Evolutionary conservation across 768 basidiomycete species (phyloP).

Genomic region (Dentipellis fragilis): DNA sequence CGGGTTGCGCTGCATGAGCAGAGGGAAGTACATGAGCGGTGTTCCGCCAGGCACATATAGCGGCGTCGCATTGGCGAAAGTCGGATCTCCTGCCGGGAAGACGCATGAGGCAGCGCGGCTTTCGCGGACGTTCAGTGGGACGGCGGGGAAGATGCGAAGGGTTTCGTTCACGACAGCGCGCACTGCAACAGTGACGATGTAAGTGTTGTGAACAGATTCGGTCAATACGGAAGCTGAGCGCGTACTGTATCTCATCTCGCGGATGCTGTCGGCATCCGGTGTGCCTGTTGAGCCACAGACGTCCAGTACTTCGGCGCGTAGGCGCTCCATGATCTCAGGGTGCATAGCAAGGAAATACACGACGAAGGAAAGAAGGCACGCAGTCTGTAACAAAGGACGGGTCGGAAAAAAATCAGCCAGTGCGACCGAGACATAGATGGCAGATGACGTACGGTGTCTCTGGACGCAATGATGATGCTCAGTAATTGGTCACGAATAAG

Average conservation of each 20-base stretch:
- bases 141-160: conserved; percentile 11
- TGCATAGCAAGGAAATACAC: conserved; percentile 24
- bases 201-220: not conserved
- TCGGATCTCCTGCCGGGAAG: conserved; percentile 13
- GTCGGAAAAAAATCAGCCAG: not conserved
- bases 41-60: conserved; percentile 11
- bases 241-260: conserved; percentile 23
- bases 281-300: conserved; percentile 18
- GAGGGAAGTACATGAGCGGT: conserved; percentile 18
- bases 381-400: conserved; percentile 13
- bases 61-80: conserved; percentile 8
- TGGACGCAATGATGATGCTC: conserved; percentile 13
- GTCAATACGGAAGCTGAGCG: not conserved
- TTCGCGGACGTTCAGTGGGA: conserved; percentile 8
- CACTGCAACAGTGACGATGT: conserved; percentile 4
- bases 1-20: conserved; percentile 27
- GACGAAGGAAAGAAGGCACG: conserved; percentile 22
- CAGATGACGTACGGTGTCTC: conserved; percentile 13
- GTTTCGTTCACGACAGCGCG: conserved; percentile 27
- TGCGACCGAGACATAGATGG: not conserved
- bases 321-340: conserved; percentile 19
- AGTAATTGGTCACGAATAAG: conserved; percentile 13
- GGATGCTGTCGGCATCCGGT: conserved; percentile 24
- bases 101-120: conserved; percentile 6
- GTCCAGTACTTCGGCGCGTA: conserved; percentile 24